Evolutionary conservation across 2,329 filamentous ascomycete species (phyloP), one percentile per base, ranked within the genome.

Genomic region (Venturia effusa): DNA sequence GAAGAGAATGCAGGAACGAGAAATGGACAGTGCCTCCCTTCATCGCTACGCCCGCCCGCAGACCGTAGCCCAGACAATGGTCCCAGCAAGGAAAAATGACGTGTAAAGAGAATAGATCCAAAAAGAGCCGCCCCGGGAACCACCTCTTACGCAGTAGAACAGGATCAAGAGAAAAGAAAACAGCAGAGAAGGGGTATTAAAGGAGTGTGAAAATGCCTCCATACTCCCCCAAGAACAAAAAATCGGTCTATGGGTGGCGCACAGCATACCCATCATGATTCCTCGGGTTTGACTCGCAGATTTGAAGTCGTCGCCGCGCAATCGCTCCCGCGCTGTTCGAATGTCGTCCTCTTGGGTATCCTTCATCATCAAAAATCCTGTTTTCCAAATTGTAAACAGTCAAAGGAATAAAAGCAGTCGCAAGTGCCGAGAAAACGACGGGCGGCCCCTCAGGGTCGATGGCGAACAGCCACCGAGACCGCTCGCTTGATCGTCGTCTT

Each of bases 401-500:
- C n/a, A n/a, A 57, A 57, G 19, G n/a, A 57, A 57, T n/a, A 19
- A 57, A 19, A 34, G 19, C 51, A n/a, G 27, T 5, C 34, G 30
- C 48, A 32, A 32, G 8, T 6, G 24, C 51, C 27, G 51, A 34
- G 30, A 19, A 57, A n/a, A 57, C 48, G 48, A 13, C 24, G 48
- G 11, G 48, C 5, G 6, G 27, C 51, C 34, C 34, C 51, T 57
- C 27, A 57, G 11, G 51, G 34, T n/a, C 30, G 15, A 34, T 22
- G 34, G 8, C 51, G 51, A 57, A 57, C 51, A 57, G 51, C 51
- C 30, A 57, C 51, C 30, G 51, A 57, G 27, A 57, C 27, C 17
- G 51, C 51, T 57, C 51, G 51, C 30, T 19, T 57, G 19, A 57
- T 57, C 30, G 51, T 57, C 51, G 30, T 57, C 51, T 34, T 57